Evolutionary conservation across 352 stramenopile species (phyloP), one percentile per base, ranked within the genome.

Genomic region (Thalassiosira sp.): DNA sequence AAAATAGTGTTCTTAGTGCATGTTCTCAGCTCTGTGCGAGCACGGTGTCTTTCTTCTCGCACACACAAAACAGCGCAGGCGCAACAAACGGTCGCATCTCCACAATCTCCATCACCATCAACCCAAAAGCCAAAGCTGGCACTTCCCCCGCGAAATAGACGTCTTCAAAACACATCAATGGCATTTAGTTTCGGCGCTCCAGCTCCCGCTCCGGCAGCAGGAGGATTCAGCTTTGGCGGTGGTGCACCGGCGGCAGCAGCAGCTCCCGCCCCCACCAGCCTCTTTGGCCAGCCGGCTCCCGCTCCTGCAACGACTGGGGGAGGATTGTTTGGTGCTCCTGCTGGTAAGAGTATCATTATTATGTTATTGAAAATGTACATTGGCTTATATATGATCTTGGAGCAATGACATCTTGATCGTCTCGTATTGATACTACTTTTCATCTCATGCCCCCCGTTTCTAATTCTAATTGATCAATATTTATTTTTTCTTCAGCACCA

Each of bases 221-320:
- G 65, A 3, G 58, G 77, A 27, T 89, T 89, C 66, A 73, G 76
- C 3, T 72, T 78, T 37, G 58, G 59, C 22, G 42, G 53, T 20
- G 27, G 59, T 5, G 59, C 58, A 0, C 27, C 63, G n/a, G 60
- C 73, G n/a, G 8, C 66, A 0, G 10, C 68, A 2, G 43, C 64
- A 3, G n/a, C n/a, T n/a, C n/a, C n/a, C n/a, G n/a, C n/a, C n/a
- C n/a, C n/a, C n/a, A n/a, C n/a, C n/a, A n/a, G n/a, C n/a, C n/a
- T n/a, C n/a, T n/a, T n/a, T n/a, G n/a, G 0, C 31, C 77, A 72
- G 63, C 25, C 37, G 13, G 31, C 61, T 31, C 22, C 71, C 8
- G 10, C 70, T 13, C 53, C 62, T 20, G 51, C 2, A 20, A 37
- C 24, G 46, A 15, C 54, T 6, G n/a, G 37, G 37, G 57, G 52